Conservation (phyloP, 345 rosid species). For the Murraya paniculata region DNA sequence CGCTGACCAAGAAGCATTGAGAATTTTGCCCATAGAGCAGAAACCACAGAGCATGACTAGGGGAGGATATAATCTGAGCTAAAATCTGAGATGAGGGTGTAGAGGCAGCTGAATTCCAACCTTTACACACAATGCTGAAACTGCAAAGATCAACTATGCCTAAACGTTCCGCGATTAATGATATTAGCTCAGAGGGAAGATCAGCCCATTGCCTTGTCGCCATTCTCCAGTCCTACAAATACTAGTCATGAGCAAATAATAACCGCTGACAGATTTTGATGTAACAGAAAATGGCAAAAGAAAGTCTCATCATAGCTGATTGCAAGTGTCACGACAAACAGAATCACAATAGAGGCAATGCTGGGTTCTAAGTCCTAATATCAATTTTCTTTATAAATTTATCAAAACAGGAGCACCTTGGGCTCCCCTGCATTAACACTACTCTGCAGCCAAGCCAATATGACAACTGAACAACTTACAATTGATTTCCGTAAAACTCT, state of each 20-base stretch:
- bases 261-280: neutral
- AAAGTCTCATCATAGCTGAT: no score
- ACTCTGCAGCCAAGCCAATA: neutral
- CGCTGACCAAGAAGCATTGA: conserved; percentile 7
- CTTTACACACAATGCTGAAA: conserved; percentile 27
- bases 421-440: neutral
- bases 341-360: neutral
- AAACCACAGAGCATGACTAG: conserved; percentile 18
- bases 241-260: neutral
- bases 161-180: conserved; percentile 14
- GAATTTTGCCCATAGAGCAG: conserved; percentile 19
- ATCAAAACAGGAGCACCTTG: neutral
- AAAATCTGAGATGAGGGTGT: conserved; percentile 18
- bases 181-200: conserved; percentile 21
- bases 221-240: neutral
- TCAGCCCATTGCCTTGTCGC: conserved; percentile 8
- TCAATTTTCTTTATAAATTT: neutral
- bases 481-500: neutral
- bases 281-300: neutral
- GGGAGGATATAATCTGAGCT: conserved; percentile 15
- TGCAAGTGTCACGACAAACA: neutral
- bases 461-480: neutral
- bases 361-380: no score
- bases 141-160: conserved; percentile 21
- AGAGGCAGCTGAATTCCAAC: conserved; percentile 25